Conservation (phyloP, 345 rosid species). For the Aethionema arabicum region DNA sequence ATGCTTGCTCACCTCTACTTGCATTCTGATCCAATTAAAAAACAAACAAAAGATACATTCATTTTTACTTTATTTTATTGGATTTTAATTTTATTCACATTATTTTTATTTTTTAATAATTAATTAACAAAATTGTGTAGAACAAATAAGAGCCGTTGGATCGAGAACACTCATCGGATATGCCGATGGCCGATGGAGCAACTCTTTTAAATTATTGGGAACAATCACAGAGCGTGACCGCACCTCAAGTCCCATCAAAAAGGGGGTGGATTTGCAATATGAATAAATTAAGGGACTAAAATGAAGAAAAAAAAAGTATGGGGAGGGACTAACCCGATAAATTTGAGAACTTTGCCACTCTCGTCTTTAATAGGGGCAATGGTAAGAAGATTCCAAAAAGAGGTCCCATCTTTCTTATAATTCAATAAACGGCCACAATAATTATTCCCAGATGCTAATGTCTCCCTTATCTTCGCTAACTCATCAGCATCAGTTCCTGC, state of each 20-base stretch:
- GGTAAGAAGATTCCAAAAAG: constrained; percentile 96
- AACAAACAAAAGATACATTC: constrained; percentile 15
- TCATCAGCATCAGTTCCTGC: constrained; percentile 87
- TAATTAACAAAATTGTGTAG: background rate
- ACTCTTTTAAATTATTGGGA: constrained; percentile 21
- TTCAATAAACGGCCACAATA: constrained; percentile 91
- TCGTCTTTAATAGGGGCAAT: constrained; percentile 93
- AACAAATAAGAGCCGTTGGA: constrained; percentile 6
- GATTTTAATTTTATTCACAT: background rate
- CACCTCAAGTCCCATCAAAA: constrained; percentile 33
- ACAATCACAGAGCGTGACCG: constrained; percentile 25
- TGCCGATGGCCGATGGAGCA: background rate
- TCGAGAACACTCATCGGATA: background rate
- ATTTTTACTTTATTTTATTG: background rate
- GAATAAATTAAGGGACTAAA: background rate
- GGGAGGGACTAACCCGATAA: constrained; percentile 70
- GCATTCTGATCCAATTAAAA: constrained; percentile 65
- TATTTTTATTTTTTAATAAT: background rate
- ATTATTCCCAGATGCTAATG: constrained; percentile 54
- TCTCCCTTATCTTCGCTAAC: constrained; percentile 72
- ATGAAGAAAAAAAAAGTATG: background rate
- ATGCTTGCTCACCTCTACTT: constrained; percentile 93
- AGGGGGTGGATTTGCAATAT: constrained; percentile 22
- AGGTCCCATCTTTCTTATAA: constrained; percentile 89
- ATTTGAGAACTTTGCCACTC: constrained; percentile 75